Conservation (phyloP, 192 early-diverging fungal genomes). For the Chytriomyces sp. region DNA sequence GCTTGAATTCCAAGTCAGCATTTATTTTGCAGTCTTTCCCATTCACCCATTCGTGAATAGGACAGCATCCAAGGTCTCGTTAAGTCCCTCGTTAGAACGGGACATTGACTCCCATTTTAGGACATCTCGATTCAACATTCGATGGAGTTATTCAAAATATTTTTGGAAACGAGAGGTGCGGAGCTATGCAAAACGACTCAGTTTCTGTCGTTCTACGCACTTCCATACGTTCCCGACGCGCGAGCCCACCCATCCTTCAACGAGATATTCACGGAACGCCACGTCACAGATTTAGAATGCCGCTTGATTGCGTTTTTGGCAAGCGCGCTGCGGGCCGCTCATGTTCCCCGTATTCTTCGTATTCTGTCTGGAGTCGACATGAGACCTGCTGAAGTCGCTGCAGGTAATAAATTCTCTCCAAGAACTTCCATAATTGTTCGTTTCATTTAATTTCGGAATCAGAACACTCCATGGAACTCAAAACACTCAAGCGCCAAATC, state of each 20-base stretch:
- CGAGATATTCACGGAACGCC: conserved; percentile 44
- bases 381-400: conserved; percentile 9
- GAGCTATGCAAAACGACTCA: conserved; percentile 50
- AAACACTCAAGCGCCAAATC: background rate
- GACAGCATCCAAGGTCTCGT: conserved; percentile 16
- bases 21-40: conserved; percentile 58
- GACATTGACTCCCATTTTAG: conserved; percentile 2
- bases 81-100: background rate
- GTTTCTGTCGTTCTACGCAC: conserved; percentile 55
- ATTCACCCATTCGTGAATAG: conserved; percentile 35
- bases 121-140: conserved; percentile 8
- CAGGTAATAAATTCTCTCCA: conserved; percentile 4
- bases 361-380: conserved; percentile 26
- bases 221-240: conserved; percentile 61
- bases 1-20: conserved; percentile 48
- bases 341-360: conserved; percentile 41
- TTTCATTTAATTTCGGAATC: background rate
- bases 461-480: conserved; percentile 12
- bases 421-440: background rate
- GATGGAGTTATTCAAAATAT: conserved; percentile 56
- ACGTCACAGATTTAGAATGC: conserved; percentile 37
- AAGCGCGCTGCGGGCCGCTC: conserved; percentile 25
- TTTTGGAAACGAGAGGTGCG: conserved; percentile 52
- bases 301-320: conserved; percentile 40
- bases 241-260: conserved; percentile 50